Evolutionary conservation across 1,284 basidiomycete species (phyloP), one percentile per base, ranked within the genome.

Genomic region (Bondarzewia mesenterica): DNA sequence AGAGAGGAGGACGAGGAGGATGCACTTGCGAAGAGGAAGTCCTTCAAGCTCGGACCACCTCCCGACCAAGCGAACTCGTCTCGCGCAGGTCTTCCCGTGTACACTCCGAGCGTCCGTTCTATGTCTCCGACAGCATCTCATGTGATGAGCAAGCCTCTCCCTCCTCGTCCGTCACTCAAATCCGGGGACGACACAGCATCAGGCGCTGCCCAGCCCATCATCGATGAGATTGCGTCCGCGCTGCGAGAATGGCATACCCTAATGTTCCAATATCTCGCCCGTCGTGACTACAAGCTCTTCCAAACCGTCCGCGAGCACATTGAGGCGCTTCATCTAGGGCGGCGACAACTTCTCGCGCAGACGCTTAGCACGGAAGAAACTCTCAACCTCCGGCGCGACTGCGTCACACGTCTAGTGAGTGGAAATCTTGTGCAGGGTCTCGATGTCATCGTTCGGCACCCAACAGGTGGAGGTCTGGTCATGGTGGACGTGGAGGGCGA

Each of bases 141-240:
- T 46, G 64, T 74, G 12, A 61, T 76, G 57, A 32, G n/a, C 29
- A 94, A 91, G 64, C 88, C 87, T 3, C 73, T 91, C 7, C 94
- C 94, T 2, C 94, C 94, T 2, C 79, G 96, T 43, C 94, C 95
- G 2, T 91, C 89, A 10, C 78, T 98, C 45, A 94, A 93, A 53
- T 89, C 90, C 4, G 90, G 90, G 41, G 93, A 95, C 61, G 92
- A 95, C 55, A 97, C 93, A 1, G 75, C 79, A 3, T 84, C 85
- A 0, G 93, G 93, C 5, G 73, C 77, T 22, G 71, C 68, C 10
- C 93, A 96, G 62, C 95, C 94, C 1, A 84, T 98, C 59, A 82
- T 98, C 46, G 95, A 99, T 66, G 95, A 99, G 69, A 96, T 99
- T 57, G 90, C 95, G 0, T 95, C 93, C 18, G 93, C 95, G 0